Conservation (phyloP, 148 eudicot genomes). For the Limonium bicolor region DNA sequence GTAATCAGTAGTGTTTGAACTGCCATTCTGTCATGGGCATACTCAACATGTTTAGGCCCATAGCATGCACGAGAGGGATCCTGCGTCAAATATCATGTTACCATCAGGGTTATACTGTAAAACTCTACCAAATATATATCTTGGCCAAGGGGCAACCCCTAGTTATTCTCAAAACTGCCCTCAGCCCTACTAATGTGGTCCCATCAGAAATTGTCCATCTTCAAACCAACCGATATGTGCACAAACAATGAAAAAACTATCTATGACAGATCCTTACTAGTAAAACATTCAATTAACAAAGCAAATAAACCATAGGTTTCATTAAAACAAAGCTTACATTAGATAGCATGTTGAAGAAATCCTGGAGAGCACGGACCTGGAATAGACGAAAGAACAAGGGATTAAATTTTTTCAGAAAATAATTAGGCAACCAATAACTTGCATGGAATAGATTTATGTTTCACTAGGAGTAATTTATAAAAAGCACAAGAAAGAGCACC, state of each 20-base stretch:
- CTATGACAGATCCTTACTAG: too few species aligned
- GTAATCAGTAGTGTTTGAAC: conserved; percentile 87
- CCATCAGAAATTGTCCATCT: too few species aligned
- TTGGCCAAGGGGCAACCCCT: too few species aligned
- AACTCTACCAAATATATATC: neutral
- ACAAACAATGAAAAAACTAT: too few species aligned
- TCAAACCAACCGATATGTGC: too few species aligned
- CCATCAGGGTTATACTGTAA: neutral
- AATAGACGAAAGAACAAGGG: conserved; percentile 7
- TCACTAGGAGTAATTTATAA: neutral
- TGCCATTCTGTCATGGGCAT: conserved; percentile 97
- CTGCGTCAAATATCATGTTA: conserved; percentile 24
- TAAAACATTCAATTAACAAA: too few species aligned
- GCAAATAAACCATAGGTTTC: too few species aligned
- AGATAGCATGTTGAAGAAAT: conserved; percentile 88
- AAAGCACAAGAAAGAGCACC: neutral
- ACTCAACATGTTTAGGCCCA: conserved; percentile 98
- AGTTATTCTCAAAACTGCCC: too few species aligned
- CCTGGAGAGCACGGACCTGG: conserved; percentile 86
- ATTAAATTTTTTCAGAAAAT: neutral
- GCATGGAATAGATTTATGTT: neutral
- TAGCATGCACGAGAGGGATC: conserved; percentile 93
- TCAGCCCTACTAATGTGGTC: too few species aligned
- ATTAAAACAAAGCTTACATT: conserved; percentile 88
- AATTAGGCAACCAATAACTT: neutral